phyloP scores from a whole-genome alignment of 2,329 filamentous ascomycete genomes.

The Cladosporium sp. region DNA sequence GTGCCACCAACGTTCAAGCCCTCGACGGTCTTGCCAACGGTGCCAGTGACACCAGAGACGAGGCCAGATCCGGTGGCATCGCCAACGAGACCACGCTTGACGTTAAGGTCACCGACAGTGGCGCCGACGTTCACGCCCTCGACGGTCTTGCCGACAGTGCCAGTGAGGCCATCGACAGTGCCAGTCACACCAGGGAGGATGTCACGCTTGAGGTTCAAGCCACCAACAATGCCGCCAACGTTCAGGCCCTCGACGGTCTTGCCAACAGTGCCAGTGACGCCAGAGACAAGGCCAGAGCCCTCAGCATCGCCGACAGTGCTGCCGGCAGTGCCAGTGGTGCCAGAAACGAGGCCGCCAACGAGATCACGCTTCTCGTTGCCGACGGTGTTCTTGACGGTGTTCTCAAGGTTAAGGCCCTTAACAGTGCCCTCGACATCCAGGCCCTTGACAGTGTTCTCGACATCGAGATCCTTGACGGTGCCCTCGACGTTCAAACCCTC shows the following conservation, averaged over 20 bases:
- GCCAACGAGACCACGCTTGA: neutral
- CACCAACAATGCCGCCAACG: neutral
- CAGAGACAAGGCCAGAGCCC: neutral
- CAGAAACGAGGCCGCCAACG: neutral
- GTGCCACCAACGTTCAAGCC: neutral
- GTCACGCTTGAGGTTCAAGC: neutral
- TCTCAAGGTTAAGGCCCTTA: neutral
- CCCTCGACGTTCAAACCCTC: neutral
- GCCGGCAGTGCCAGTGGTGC: neutral
- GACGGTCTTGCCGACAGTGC: neutral
- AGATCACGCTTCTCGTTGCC: neutral
- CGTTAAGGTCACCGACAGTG: neutral
- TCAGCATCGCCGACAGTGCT: neutral
- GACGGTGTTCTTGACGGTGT: neutral
- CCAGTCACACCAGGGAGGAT: no score
- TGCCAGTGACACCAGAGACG: neutral
- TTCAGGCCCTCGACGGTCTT: neutral
- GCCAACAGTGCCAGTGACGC: neutral
- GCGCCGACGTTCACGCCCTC: neutral
- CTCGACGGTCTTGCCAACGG: neutral
- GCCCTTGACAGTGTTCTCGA: neutral
- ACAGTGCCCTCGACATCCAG: neutral
- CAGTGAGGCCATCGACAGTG: no score
- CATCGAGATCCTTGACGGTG: neutral
- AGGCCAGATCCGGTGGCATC: neutral